phyloP scores from a whole-genome alignment of 306 rosid genomes.

The Trichosanthes truncata region DNA sequence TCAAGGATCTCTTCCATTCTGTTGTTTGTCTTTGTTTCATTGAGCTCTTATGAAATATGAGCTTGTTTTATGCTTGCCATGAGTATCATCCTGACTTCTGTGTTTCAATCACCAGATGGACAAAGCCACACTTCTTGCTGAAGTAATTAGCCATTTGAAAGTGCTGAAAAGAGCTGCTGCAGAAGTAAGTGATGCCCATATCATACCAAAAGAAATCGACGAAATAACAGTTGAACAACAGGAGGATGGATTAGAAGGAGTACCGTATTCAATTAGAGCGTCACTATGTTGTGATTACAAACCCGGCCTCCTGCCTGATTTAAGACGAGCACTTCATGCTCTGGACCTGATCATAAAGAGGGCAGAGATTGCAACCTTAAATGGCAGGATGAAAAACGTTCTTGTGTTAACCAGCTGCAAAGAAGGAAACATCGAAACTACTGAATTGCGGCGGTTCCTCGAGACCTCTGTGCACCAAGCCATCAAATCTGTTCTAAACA shows the following conservation, averaged over 20 bases:
- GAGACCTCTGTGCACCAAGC: conserved; percentile 49
- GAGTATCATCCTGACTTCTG: neutral
- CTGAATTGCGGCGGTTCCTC: conserved; percentile 31
- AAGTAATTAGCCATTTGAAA: conserved; percentile 49
- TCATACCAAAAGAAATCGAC: conserved; percentile 49
- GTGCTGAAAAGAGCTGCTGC: conserved; percentile 46
- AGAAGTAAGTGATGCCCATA: conserved; percentile 38
- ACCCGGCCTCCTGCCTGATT: conserved; percentile 51
- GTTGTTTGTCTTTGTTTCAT: neutral
- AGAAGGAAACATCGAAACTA: conserved; percentile 28
- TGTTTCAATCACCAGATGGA: conserved; percentile 44
- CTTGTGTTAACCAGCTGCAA: conserved; percentile 41
- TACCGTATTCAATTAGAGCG: conserved; percentile 42
- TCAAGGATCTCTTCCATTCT: neutral
- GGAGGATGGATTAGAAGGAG: conserved; percentile 36
- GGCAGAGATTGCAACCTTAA: conserved; percentile 55
- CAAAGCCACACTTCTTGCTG: conserved; percentile 65
- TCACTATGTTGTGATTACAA: conserved; percentile 56
- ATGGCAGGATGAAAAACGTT: conserved; percentile 59
- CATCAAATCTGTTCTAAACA: conserved; percentile 42
- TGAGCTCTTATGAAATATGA: neutral
- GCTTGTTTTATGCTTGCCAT: neutral
- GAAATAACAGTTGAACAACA: conserved; percentile 57
- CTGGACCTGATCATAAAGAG: conserved; percentile 42
- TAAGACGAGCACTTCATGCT: conserved; percentile 45